These are phyloP conservation scores for Theileria parva DNA, from an alignment of 169 alveolate species.

Conservation along the genomic window DNA sequence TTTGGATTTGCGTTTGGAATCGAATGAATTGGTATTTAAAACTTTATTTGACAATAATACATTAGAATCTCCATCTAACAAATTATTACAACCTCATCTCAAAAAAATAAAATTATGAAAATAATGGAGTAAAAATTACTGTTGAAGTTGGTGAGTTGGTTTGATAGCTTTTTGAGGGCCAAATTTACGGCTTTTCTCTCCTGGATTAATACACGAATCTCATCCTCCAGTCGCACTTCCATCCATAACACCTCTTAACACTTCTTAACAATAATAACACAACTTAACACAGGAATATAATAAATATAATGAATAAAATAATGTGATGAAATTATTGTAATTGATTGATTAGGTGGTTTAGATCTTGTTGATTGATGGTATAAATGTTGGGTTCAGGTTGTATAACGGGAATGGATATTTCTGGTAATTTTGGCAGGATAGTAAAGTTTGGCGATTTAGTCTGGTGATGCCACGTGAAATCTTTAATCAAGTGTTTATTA, in stretches of 20 bases:
- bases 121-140: not conserved
- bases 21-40: not conserved
- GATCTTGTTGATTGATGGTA: too few relatives aligned
- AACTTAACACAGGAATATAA: too few relatives aligned
- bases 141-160: constrained; percentile 32
- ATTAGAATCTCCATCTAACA: constrained; percentile 45
- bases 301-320: too few relatives aligned
- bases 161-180: constrained; percentile 23
- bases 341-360: too few relatives aligned
- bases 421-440: not conserved
- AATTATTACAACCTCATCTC: too few relatives aligned
- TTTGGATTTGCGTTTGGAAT: constrained; percentile 17
- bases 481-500: not conserved
- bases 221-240: constrained; percentile 13
- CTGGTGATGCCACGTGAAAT: constrained; percentile 59
- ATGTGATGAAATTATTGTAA: too few relatives aligned
- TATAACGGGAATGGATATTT: not conserved
- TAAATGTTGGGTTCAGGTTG: too few relatives aligned
- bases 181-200: constrained; percentile 32
- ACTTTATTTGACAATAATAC: constrained; percentile 39
- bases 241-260: not conserved
- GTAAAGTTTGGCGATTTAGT: constrained; percentile 44
- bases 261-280: too few relatives aligned
- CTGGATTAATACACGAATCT: constrained; percentile 38
- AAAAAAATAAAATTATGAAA: not conserved